Evolutionary conservation across 768 basidiomycete species (phyloP), one percentile per base, ranked within the genome.

Genomic region (Inosperma sp.): DNA sequence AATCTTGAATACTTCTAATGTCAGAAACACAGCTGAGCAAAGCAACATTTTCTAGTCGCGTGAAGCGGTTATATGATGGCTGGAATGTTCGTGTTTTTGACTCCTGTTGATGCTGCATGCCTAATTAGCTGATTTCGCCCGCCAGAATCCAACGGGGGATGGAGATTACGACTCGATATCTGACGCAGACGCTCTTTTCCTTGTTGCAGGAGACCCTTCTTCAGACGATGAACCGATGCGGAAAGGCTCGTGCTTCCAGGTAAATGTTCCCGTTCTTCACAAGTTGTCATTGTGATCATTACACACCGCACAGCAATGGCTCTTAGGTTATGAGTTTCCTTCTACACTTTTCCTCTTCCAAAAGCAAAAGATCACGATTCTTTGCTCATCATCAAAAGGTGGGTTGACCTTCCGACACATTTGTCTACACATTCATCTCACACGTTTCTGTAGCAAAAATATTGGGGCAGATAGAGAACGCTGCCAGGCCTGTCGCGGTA

Each of bases 281-380:
- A 26, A 42, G 27, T 53, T 26, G 14, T 36, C 35, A 41, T 43
- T 55, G 57, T 61, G 35, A 61, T 25, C 60, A 53, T 54, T 55
- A 48, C 42, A 25, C 40, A 43, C 52, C 10, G 27, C n/a, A 41
- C 57, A 96, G 95, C 94, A 93, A 63, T 96, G 93, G 90, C 76
- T 99, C 14, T 79, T 98, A 31, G 95, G 94, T 12, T 98, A 93
- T 67, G 95, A 99, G 68, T 98, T 98, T 63, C 96, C 95, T 2
- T 92, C 93, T 0, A 97, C 95, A 0, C 74, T 97, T 23, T 77
- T 94, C 51, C 72, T 97, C 16, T 88, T 98, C 60, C 78, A 84
- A 51, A 86, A 86, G 60, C 74, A 84, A 48, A 87, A 80, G 61
- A 70, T 98, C 16, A 73, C 74, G 27, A 85, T 97, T 33, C 71